Percentiles rank a stretch among this genome's conserved stretches.
Conservation (phyloP, 2,329 filamentous ascomycete species). For the Xylariaceae sp. region DNA sequence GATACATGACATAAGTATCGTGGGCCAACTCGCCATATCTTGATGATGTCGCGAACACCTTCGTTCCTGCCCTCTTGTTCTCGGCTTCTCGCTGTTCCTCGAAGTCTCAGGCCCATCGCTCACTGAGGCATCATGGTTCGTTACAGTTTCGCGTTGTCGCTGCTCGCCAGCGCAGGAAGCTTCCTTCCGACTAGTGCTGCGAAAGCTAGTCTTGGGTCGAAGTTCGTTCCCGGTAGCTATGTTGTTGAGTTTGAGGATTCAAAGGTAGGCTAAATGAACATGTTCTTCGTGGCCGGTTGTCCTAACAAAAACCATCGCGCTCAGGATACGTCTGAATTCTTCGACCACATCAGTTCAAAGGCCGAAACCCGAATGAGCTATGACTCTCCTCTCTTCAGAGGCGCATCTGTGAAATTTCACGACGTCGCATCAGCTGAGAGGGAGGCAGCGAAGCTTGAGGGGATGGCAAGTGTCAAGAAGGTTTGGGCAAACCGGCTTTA, state of each 20-base stretch:
- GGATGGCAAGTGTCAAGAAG: slow-evolving; percentile 45
- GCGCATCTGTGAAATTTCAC: slow-evolving; percentile 51
- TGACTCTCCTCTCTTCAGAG: slow-evolving; percentile 52
- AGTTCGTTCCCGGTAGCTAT: slow-evolving; percentile 45
- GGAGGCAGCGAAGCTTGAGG: slow-evolving; percentile 40
- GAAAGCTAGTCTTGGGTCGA: slow-evolving; percentile 1
- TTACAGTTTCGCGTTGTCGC: too few species aligned
- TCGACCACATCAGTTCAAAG: slow-evolving; percentile 36
- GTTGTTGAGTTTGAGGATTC: slow-evolving; percentile 53
- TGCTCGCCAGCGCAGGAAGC: too few species aligned
- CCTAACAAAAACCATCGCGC: neutral
- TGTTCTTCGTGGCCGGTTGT: slow-evolving; percentile 6
- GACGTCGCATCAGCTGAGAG: slow-evolving; percentile 44
- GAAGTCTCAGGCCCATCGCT: too few species aligned
- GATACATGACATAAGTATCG: too few species aligned
- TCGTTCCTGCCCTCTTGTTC: too few species aligned
- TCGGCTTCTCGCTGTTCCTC: too few species aligned
- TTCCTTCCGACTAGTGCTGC: too few species aligned
- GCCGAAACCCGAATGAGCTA: slow-evolving; percentile 47
- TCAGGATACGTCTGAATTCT: slow-evolving; percentile 43
- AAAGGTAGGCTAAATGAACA: slow-evolving; percentile 35
- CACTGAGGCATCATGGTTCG: too few species aligned
- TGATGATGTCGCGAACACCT: too few species aligned
- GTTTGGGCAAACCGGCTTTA: slow-evolving; percentile 49
- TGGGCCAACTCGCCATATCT: too few species aligned